Percentiles rank a stretch among this genome's conserved stretches.
phyloP scores from a whole-genome alignment of 805 yeast species.

The Myxozyma lipomycoides region DNA sequence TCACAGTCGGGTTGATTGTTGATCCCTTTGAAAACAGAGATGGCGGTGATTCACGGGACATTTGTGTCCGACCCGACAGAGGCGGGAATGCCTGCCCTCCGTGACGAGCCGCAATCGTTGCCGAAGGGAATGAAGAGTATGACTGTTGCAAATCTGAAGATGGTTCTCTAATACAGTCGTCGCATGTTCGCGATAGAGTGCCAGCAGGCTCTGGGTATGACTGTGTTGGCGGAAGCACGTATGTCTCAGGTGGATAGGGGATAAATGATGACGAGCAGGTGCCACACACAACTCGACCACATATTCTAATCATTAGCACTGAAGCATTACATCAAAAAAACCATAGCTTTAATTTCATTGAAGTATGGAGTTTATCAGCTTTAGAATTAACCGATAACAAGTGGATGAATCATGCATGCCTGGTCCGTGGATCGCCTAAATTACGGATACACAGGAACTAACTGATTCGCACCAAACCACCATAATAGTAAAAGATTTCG shows the following conservation, averaged over 20 bases:
- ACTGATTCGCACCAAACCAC: no score
- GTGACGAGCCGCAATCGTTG: slow-evolving; percentile 3
- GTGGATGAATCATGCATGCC: no score
- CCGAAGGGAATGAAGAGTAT: slow-evolving; percentile 13
- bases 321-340: slow-evolving; percentile 35
- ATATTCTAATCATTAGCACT: slow-evolving; percentile 37
- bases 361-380: no score
- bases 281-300: slow-evolving; percentile 78
- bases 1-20: slow-evolving; percentile 21
- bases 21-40: slow-evolving; percentile 22
- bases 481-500: no score
- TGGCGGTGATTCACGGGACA: slow-evolving; percentile 1
- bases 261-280: slow-evolving; percentile 54
- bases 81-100: slow-evolving; percentile 9
- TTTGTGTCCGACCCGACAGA: slow-evolving; percentile 1
- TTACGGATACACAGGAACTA: no score
- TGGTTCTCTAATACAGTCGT: slow-evolving; percentile 63
- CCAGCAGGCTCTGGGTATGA: slow-evolving; percentile 48
- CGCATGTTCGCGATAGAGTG: slow-evolving; percentile 69
- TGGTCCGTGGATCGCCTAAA: no score
- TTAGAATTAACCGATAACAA: no score
- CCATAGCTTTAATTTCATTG: no score
- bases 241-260: slow-evolving; percentile 55
- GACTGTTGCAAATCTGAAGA: slow-evolving; percentile 47
- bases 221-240: slow-evolving; percentile 52